A percentile compares a stretch with the other conserved stretches of the same genome.
These are phyloP conservation scores for Leccinellum luteum DNA, from an alignment of 768 basidiomycete species.

Conservation along the genomic window DNA sequence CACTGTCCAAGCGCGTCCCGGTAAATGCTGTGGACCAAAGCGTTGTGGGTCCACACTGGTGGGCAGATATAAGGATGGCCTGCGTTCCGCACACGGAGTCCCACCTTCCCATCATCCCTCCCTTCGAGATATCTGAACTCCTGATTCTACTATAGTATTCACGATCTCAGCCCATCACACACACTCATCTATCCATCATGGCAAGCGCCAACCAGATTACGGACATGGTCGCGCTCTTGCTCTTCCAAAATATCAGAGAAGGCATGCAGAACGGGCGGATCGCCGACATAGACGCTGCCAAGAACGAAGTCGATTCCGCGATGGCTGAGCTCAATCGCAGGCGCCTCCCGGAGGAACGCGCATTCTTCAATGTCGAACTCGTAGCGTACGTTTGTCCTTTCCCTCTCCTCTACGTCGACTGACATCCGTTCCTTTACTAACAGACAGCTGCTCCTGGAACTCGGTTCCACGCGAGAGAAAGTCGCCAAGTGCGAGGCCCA, in stretches of 20 bases:
- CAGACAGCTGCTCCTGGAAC: constrained; percentile 12
- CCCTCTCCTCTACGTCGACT: not conserved
- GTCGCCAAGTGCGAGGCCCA: constrained; percentile 8
- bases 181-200: constrained; percentile 8
- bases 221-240: constrained; percentile 3
- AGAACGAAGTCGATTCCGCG: constrained; percentile 11
- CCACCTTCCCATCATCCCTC: not conserved
- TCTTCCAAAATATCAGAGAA: constrained; percentile 11
- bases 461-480: constrained; percentile 3
- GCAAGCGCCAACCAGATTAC: not conserved
- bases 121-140: not conserved
- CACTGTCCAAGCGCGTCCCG: constrained; percentile 7
- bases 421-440: not conserved
- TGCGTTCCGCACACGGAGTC: constrained; percentile 1
- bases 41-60: not conserved
- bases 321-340: constrained; percentile 6
- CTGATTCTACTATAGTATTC: not conserved
- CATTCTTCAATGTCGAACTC: not conserved
- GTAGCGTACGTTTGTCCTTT: constrained; percentile 3
- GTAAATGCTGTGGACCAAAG: constrained; percentile 4
- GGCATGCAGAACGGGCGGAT: constrained; percentile 13
- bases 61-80: constrained; percentile 11
- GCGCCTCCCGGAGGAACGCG: not conserved
- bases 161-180: not conserved
- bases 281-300: not conserved